Base-by-base conservation (phyloP, 305 asterid genomes). In the Withania somnifera region DNA sequence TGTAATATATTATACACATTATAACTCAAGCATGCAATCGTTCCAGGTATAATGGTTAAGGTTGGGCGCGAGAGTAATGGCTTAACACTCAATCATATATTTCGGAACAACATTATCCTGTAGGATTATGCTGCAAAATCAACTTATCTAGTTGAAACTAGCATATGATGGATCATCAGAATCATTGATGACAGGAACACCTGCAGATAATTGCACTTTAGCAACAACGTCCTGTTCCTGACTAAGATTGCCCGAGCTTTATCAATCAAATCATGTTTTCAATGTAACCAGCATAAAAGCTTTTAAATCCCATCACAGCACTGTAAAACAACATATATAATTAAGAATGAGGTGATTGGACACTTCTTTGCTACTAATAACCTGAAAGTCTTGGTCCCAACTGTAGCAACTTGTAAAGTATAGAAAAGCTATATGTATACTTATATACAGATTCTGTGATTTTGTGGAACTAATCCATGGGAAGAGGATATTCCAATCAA, bases 221-320 rank as follows among this genome's bases (percentile, higher is more conserved):
- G 98, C 87, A 95, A 69, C 83, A 66, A 60, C 77, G 92, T 85
- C 84, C 97, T 91, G 90, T 94, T 95, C 60, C 97, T 96, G 2
- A 94, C 97, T 86, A 95, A 87, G 83, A 90, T 86, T 63, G 88
- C 89, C 87, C 91, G 90, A 60, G 97, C 97, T 88, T 92, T 90
- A 89, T 95, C 99, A 80, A 95, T 93, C 85, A 95, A 88, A 86
- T 94, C 98, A 98, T 95, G 90, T 91, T 75, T 28, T 14, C 86
- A 38, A 81, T 76, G 47, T 9, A 34, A 56, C 52, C 57, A 69
- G 60, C 17, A 20, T 30, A n/a, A 71, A 76, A 63, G 2, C n/a
- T 53, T 34, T 47, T 11, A 17, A 66, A 66, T 47, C 28, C 58
- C 9, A 60, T 42, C 26, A 34, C 50, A 34, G 3, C 26, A 75